A percentile compares a stretch with the other conserved stretches of the same genome.
Evolutionary conservation across 768 basidiomycete genomes (phyloP).

Genomic region (Mycena haematopus): DNA sequence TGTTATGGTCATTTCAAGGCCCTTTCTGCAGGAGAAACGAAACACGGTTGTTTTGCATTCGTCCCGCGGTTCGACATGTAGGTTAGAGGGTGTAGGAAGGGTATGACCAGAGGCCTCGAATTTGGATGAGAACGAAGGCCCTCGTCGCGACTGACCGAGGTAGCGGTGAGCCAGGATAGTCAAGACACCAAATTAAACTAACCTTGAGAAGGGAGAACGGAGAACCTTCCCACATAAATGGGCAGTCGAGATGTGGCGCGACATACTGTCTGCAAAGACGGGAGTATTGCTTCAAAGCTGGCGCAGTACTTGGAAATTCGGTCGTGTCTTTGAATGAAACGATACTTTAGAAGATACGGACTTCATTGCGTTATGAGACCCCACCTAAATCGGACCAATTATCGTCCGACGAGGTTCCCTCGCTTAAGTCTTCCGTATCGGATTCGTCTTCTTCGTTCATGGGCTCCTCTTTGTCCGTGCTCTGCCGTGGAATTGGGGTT

Average conservation of each 20-base stretch:
- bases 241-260: slow-evolving; percentile 39
- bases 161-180: background rate
- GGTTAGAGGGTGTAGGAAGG: slow-evolving; percentile 11
- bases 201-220: slow-evolving; percentile 57
- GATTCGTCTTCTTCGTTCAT: slow-evolving; percentile 81
- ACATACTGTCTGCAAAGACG: slow-evolving; percentile 56
- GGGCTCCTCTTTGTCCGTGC: slow-evolving; percentile 56
- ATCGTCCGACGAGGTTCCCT: slow-evolving; percentile 54
- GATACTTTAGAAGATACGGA: background rate
- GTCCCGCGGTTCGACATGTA: slow-evolving; percentile 18
- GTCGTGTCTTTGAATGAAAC: background rate
- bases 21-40: slow-evolving; percentile 47
- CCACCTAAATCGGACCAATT: slow-evolving; percentile 57
- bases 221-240: slow-evolving; percentile 52
- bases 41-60: slow-evolving; percentile 43
- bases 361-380: slow-evolving; percentile 14
- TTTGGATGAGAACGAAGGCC: slow-evolving; percentile 17
- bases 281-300: slow-evolving; percentile 53
- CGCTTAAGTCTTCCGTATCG: slow-evolving; percentile 74
- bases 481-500: slow-evolving; percentile 47
- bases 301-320: slow-evolving; percentile 15
- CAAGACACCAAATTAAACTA: slow-evolving; percentile 15
- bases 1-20: slow-evolving; percentile 54
- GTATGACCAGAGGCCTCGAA: background rate
- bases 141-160: slow-evolving; percentile 33